Conservation (phyloP, 495 filamentous ascomycete species). For the Aspergillus leporis region DNA sequence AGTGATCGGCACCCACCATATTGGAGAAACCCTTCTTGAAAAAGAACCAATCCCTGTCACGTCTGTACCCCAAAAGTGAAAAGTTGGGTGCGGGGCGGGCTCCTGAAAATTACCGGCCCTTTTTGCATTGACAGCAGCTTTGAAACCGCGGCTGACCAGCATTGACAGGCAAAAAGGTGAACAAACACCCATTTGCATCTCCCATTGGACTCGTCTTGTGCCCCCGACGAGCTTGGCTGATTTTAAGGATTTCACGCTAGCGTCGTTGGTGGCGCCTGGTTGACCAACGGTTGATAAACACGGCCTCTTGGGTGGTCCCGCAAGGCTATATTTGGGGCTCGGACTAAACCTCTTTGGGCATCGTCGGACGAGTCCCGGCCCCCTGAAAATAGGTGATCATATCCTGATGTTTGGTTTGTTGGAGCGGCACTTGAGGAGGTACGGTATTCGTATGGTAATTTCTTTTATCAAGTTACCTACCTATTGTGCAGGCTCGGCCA, state of each 20-base stretch:
- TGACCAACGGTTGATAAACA: slow-evolving; percentile 26
- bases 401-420: background rate
- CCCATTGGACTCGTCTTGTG: background rate
- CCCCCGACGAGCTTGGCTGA: slow-evolving; percentile 14
- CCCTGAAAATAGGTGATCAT: slow-evolving; percentile 18
- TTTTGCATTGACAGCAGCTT: slow-evolving; percentile 5
- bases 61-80: background rate
- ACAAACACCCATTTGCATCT: background rate
- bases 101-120: slow-evolving; percentile 3
- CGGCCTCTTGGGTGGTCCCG: slow-evolving; percentile 13
- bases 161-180: background rate
- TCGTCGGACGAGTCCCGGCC: slow-evolving; percentile 16
- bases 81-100: background rate
- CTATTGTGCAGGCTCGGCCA: background rate
- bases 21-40: background rate
- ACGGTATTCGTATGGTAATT: background rate
- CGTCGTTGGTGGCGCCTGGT: slow-evolving; percentile 9
- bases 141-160: slow-evolving; percentile 19
- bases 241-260: slow-evolving; percentile 21
- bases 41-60: background rate
- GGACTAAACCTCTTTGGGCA: slow-evolving; percentile 3
- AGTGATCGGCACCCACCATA: background rate
- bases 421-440: background rate
- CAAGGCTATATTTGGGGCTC: slow-evolving; percentile 26
- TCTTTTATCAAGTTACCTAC: background rate